Conservation (phyloP, 169 alveolate species). For the Plasmodium vinckei region DNA sequence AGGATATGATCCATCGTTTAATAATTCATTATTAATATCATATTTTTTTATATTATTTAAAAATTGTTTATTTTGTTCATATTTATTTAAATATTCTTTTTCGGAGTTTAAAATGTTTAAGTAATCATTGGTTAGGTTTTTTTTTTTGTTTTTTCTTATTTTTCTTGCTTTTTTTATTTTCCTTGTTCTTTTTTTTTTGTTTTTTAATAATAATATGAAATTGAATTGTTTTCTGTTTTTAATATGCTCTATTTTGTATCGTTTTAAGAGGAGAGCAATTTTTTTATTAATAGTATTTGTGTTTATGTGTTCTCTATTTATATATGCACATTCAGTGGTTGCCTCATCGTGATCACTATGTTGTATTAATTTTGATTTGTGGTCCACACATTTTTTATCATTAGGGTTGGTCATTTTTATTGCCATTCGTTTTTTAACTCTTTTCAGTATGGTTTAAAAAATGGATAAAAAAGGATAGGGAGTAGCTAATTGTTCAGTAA, state of each 20-base stretch:
- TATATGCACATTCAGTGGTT: too few species aligned
- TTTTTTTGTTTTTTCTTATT: conserved; percentile 4
- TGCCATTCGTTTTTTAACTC: too few species aligned
- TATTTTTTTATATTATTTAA: conserved; percentile 9
- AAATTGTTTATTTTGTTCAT: conserved; percentile 23
- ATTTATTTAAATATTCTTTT: conserved; percentile 36
- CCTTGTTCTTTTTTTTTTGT: not conserved
- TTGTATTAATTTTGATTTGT: too few species aligned
- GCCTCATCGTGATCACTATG: too few species aligned
- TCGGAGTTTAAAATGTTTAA: conserved; percentile 22
- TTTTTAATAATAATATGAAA: not conserved
- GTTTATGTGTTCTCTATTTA: too few species aligned
- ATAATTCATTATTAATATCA: not conserved
- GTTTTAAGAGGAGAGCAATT: not conserved
- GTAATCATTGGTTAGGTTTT: conserved; percentile 17
- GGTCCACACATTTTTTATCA: too few species aligned
- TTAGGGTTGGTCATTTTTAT: too few species aligned
- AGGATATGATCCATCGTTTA: conserved; percentile 30
- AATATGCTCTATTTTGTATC: not conserved
- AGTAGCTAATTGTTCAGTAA: too few species aligned
- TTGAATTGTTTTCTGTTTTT: not conserved
- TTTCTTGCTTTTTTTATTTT: not conserved
- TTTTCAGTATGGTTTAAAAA: too few species aligned
- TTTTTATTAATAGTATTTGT: too few species aligned
- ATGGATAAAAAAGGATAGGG: too few species aligned